Evolutionary conservation across 805 yeast species (phyloP).

Genomic region (Alloascoidea hylecoeti): DNA sequence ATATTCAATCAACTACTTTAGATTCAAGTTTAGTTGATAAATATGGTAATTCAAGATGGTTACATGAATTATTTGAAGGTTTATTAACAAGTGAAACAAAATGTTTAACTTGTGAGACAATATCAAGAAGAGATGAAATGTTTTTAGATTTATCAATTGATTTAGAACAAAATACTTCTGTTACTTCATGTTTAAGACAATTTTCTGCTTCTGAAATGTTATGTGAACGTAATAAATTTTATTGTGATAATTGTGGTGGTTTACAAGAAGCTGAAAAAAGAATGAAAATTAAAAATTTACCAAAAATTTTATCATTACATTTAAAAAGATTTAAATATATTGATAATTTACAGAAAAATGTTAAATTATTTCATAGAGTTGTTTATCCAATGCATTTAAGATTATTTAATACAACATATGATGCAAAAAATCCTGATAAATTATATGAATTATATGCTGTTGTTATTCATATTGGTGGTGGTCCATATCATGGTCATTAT

Average conservation of each 20-base stretch:
- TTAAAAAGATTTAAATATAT: conserved; percentile 86
- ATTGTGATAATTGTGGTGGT: conserved; percentile 82
- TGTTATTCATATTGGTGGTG: conserved; percentile 93
- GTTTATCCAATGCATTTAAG: conserved; percentile 64
- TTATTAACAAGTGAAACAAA: conserved; percentile 73
- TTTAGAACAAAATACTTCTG: conserved; percentile 57
- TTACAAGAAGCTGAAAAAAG: conserved; percentile 90
- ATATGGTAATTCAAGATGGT: conserved; percentile 24
- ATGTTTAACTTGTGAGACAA: conserved; percentile 79
- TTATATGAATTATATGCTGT: conserved; percentile 74
- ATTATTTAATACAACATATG: conserved; percentile 51
- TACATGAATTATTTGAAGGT: conserved; percentile 74
- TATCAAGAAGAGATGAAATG: conserved; percentile 69
- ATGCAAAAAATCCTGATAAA: conserved; percentile 33
- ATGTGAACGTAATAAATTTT: conserved; percentile 78
- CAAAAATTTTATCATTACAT: conserved; percentile 70
- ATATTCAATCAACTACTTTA: too few relatives aligned
- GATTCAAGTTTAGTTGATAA: too few relatives aligned
- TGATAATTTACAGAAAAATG: conserved; percentile 67
- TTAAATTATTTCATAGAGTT: conserved; percentile 76
- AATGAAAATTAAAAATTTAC: conserved; percentile 65
- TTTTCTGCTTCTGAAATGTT: conserved; percentile 80
- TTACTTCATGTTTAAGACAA: conserved; percentile 66
- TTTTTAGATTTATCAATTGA: conserved; percentile 83
- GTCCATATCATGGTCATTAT: conserved; percentile 96